Conservation (phyloP, 1,284 basidiomycete species). For the Sporisorium iseilematis-ciliati region DNA sequence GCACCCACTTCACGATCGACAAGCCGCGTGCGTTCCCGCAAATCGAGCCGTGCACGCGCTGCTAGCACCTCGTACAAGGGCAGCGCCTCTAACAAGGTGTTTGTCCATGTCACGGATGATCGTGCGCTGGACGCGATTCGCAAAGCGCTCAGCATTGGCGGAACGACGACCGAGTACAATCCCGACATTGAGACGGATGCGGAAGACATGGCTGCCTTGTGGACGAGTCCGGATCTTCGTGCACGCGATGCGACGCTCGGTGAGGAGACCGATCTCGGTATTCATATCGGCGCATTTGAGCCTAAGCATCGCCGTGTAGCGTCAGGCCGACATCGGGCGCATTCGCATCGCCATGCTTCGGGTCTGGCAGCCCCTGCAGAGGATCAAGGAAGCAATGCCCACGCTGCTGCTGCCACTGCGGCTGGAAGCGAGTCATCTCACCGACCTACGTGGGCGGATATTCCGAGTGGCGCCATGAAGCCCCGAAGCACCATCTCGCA, state of each 20-base stretch:
- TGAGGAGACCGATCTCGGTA: conserved; percentile 20
- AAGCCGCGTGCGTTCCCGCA: conserved; percentile 49
- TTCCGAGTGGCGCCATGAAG: conserved; percentile 19
- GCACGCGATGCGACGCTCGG: conserved; percentile 12
- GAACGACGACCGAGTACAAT: conserved; percentile 54
- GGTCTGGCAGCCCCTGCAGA: conserved; percentile 20
- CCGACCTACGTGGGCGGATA: conserved; percentile 39
- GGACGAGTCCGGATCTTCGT: conserved; percentile 37
- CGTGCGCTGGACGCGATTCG: conserved; percentile 58
- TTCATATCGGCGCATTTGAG: conserved; percentile 5
- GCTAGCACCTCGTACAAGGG: conserved; percentile 28
- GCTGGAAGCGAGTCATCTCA: background rate
- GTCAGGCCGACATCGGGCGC: conserved; percentile 18
- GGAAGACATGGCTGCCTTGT: conserved; percentile 27
- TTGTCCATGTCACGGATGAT: conserved; percentile 57
- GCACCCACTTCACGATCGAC: conserved; percentile 41
- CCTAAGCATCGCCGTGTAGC: conserved; percentile 16
- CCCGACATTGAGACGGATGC: conserved; percentile 37
- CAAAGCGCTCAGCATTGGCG: conserved; percentile 62
- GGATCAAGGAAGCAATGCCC: conserved; percentile 8
- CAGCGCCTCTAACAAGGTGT: conserved; percentile 48
- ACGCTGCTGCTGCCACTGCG: background rate
- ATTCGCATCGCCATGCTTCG: conserved; percentile 26
- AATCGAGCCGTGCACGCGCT: conserved; percentile 28
- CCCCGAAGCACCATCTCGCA: conserved; percentile 38